Conservation (phyloP, 2,329 filamentous ascomycete genomes). For the Colletotrichum somersetense region DNA sequence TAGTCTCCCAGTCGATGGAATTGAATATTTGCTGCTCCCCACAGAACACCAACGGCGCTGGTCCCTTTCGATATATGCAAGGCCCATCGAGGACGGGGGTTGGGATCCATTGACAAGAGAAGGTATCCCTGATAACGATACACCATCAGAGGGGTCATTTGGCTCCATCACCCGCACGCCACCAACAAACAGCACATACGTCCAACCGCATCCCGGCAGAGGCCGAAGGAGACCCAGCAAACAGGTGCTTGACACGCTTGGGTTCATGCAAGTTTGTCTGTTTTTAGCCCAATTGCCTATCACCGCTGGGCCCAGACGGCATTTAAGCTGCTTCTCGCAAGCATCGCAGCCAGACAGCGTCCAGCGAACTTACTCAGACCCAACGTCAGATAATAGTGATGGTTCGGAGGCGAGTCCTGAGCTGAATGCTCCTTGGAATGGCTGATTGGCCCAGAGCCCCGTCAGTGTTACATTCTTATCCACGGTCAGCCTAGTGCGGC, state of each 20-base stretch:
- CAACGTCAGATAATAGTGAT: not conserved
- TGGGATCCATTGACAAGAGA: not conserved
- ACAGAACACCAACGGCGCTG: not conserved
- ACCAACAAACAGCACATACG: not conserved
- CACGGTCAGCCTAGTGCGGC: not conserved
- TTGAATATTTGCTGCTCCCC: not conserved
- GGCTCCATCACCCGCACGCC: not conserved
- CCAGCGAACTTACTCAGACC: not conserved
- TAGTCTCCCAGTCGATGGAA: not conserved
- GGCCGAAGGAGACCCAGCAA: not conserved
- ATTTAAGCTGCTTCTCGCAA: not conserved
- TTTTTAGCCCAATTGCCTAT: no score
- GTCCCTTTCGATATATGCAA: not conserved
- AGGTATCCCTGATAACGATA: not conserved
- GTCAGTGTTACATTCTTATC: not conserved
- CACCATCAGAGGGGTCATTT: not conserved
- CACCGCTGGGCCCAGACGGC: no score
- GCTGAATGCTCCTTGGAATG: not conserved
- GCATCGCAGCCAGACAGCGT: not conserved
- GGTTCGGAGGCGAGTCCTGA: not conserved
- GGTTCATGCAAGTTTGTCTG: not conserved
- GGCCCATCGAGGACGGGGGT: not conserved
- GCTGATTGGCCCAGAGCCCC: not conserved
- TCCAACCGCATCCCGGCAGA: not conserved
- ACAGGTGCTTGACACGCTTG: not conserved